phyloP scores from a whole-genome alignment of 164 flowering plant genomes.

The Magnolia sinica region DNA sequence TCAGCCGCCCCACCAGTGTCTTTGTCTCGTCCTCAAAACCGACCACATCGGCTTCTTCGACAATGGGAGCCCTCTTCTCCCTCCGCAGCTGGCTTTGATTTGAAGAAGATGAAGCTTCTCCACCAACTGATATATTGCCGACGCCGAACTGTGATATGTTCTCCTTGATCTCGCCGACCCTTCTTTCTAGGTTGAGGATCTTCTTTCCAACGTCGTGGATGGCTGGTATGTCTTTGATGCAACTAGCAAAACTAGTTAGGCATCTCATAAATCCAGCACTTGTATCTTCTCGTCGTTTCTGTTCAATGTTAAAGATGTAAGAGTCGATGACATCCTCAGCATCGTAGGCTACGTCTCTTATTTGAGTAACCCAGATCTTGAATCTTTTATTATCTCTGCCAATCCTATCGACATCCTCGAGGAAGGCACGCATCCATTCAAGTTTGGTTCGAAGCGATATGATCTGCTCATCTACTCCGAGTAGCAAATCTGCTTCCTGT shows the following conservation, averaged over 20 bases:
- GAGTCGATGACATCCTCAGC: constrained; percentile 7
- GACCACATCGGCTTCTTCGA: too few species aligned
- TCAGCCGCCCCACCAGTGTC: constrained; percentile 35
- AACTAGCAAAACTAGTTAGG: too few species aligned
- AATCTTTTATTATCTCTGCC: background rate
- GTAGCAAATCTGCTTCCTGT: background rate
- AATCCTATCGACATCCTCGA: background rate
- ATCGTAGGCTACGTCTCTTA: background rate
- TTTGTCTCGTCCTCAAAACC: background rate
- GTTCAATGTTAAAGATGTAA: background rate
- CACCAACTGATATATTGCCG: too few species aligned
- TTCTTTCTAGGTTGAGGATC: too few species aligned
- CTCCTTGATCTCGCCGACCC: too few species aligned
- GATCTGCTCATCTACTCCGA: background rate
- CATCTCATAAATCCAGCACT: too few species aligned
- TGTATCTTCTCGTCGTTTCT: background rate
- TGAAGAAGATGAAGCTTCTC: too few species aligned
- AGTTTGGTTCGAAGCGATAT: background rate
- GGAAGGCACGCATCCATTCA: background rate
- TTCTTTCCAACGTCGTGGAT: too few species aligned
- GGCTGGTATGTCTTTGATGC: too few species aligned
- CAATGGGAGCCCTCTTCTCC: too few species aligned
- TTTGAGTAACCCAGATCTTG: background rate
- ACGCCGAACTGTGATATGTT: too few species aligned
- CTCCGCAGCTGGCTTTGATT: too few species aligned